These are phyloP conservation scores for Scolecobasidium constrictum DNA, from an alignment of 2,329 filamentous ascomycete genomes.

Conservation along the genomic window DNA sequence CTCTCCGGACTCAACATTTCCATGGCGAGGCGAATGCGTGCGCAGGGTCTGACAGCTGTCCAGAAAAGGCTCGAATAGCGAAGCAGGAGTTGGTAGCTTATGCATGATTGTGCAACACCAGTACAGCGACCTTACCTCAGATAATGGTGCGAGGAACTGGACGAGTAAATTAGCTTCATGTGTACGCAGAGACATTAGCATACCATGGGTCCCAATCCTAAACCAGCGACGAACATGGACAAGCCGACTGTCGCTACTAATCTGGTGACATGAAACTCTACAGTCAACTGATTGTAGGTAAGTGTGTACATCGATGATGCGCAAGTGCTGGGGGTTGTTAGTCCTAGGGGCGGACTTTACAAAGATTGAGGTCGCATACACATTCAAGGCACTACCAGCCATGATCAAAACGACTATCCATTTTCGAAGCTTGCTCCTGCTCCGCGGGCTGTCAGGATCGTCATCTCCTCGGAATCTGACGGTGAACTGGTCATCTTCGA, in stretches of 20 bases:
- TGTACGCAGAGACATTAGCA: neutral
- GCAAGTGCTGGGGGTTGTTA: slow-evolving; percentile 41
- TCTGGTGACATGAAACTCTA: slow-evolving; percentile 26
- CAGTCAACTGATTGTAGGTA: slow-evolving; percentile 56
- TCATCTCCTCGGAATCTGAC: slow-evolving; percentile 65
- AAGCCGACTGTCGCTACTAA: slow-evolving; percentile 30
- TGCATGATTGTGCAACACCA: too few relatives aligned
- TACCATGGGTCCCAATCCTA: slow-evolving; percentile 25
- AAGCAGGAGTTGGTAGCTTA: too few relatives aligned
- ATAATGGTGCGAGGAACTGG: slow-evolving; percentile 8
- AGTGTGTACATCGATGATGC: slow-evolving; percentile 82
- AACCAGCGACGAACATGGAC: slow-evolving; percentile 32
- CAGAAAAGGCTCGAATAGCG: too few relatives aligned
- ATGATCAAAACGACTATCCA: slow-evolving; percentile 72
- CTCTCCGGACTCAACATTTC: too few relatives aligned
- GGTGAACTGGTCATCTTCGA: slow-evolving; percentile 41
- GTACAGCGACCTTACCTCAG: slow-evolving; percentile 8
- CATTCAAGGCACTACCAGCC: slow-evolving; percentile 65
- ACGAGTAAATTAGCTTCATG: neutral
- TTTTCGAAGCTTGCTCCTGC: slow-evolving; percentile 53
- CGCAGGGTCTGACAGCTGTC: too few relatives aligned
- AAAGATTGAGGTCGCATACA: too few relatives aligned
- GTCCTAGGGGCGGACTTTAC: too few relatives aligned
- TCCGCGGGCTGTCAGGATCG: slow-evolving; percentile 66
- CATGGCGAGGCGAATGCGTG: too few relatives aligned